Conservation (phyloP, 495 filamentous ascomycete species). For the Poronia punctata region DNA sequence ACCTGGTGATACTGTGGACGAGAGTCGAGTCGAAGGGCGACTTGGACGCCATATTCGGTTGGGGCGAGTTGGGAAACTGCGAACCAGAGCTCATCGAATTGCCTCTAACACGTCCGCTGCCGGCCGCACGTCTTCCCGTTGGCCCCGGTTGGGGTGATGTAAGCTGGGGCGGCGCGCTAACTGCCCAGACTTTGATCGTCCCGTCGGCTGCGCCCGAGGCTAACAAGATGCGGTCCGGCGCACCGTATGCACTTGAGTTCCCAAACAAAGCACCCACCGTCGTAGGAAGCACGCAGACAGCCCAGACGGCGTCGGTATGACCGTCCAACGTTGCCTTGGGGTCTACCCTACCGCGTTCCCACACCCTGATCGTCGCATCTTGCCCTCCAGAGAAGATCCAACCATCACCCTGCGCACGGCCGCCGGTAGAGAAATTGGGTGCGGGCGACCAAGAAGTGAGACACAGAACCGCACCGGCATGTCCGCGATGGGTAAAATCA, state of each 20-base stretch:
- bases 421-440: slow-evolving; percentile 80
- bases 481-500: slow-evolving; percentile 92
- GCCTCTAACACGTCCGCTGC: slow-evolving; percentile 71
- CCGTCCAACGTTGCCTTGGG: slow-evolving; percentile 92
- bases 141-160: slow-evolving; percentile 61
- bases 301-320: slow-evolving; percentile 94
- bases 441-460: slow-evolving; percentile 79
- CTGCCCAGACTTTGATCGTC: slow-evolving; percentile 85
- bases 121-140: slow-evolving; percentile 47
- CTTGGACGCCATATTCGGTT: slow-evolving; percentile 68
- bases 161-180: slow-evolving; percentile 82
- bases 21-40: slow-evolving; percentile 56
- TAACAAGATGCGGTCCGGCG: slow-evolving; percentile 77
- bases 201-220: slow-evolving; percentile 90
- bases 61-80: slow-evolving; percentile 83
- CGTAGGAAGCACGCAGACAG: slow-evolving; percentile 86
- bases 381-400: slow-evolving; percentile 98
- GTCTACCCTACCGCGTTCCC: slow-evolving; percentile 89
- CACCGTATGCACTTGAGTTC: slow-evolving; percentile 58
- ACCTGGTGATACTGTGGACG: slow-evolving; percentile 72
- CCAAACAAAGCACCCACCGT: slow-evolving; percentile 74
- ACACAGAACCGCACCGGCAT: slow-evolving; percentile 80
- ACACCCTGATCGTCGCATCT: slow-evolving; percentile 86
- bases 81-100: slow-evolving; percentile 89
- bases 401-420: slow-evolving; percentile 76